phyloP scores from a whole-genome alignment of 345 rosid species.

The Rhodamnia rubescens region DNA sequence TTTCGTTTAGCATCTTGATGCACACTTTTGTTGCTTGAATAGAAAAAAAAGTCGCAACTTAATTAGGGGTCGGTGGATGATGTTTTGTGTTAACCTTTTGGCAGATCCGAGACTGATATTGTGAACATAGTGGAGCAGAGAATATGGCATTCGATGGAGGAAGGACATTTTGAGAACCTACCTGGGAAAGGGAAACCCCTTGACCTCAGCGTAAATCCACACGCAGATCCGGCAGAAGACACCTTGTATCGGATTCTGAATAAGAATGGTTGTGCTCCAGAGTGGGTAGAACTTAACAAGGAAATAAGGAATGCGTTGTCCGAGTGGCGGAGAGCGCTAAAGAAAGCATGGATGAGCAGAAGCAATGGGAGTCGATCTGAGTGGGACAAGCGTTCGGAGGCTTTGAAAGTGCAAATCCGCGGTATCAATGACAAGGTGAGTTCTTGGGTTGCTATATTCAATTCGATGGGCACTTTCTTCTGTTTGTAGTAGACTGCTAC shows the following conservation, averaged over 20 bases:
- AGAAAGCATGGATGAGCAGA: slow-evolving; percentile 59
- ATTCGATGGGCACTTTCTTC: neutral
- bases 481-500: neutral
- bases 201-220: slow-evolving; percentile 53
- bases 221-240: slow-evolving; percentile 84
- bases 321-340: slow-evolving; percentile 57
- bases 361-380: slow-evolving; percentile 30
- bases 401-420: slow-evolving; percentile 41
- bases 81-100: neutral
- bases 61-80: neutral
- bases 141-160: slow-evolving; percentile 97
- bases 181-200: slow-evolving; percentile 93
- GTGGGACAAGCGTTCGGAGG: slow-evolving; percentile 39
- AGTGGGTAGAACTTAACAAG: slow-evolving; percentile 92
- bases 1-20: neutral
- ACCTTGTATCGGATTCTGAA: slow-evolving; percentile 74
- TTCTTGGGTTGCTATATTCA: no score
- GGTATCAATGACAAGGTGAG: slow-evolving; percentile 66
- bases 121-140: slow-evolving; percentile 76
- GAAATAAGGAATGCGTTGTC: slow-evolving; percentile 50
- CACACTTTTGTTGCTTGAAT: neutral
- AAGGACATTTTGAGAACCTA: slow-evolving; percentile 88
- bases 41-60: neutral
- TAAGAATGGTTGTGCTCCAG: slow-evolving; percentile 77
- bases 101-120: slow-evolving; percentile 88